A percentile compares a stretch with the other conserved stretches of the same genome.
phyloP scores from a whole-genome alignment of 2,329 filamentous ascomycete genomes.

The Escovopsis weberi region DNA sequence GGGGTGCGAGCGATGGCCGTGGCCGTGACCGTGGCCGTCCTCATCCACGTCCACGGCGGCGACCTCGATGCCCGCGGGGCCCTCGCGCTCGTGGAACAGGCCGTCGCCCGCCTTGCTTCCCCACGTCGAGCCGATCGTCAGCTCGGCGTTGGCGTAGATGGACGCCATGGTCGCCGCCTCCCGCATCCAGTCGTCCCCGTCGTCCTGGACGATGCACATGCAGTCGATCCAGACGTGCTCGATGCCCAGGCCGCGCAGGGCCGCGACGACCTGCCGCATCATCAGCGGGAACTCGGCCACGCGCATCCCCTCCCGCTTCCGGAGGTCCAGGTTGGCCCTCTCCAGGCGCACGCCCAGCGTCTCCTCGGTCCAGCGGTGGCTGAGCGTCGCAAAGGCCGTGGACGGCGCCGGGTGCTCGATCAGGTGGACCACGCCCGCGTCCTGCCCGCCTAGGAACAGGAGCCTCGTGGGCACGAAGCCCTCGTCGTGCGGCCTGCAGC shows the following conservation, averaged over 20 bases:
- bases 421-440: not conserved
- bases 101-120: constrained; percentile 1
- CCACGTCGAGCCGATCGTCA: constrained; percentile 6
- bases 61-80: not conserved
- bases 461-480: constrained; percentile 3
- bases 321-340: not conserved
- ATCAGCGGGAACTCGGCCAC: constrained; percentile 2
- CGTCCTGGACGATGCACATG: constrained; percentile 10
- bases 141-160: constrained; percentile 5
- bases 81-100: constrained; percentile 4
- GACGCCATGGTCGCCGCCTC: constrained; percentile 8
- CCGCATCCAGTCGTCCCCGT: constrained; percentile 6
- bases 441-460: not conserved
- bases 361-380: constrained; percentile 4
- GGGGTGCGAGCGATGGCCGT: not conserved
- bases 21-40: too few species aligned
- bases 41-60: not conserved
- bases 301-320: constrained; percentile 2
- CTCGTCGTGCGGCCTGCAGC: not conserved
- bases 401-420: not conserved
- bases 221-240: constrained; percentile 8
- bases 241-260: constrained; percentile 4
- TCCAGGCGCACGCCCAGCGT: constrained; percentile 1
- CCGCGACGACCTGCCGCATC: constrained; percentile 4
- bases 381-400: constrained; percentile 3